A percentile compares a stretch with the other conserved stretches of the same genome.
These are phyloP conservation scores for Monosporascus sp. DNA, from an alignment of 2,329 filamentous ascomycete genomes.

Conservation along the genomic window DNA sequence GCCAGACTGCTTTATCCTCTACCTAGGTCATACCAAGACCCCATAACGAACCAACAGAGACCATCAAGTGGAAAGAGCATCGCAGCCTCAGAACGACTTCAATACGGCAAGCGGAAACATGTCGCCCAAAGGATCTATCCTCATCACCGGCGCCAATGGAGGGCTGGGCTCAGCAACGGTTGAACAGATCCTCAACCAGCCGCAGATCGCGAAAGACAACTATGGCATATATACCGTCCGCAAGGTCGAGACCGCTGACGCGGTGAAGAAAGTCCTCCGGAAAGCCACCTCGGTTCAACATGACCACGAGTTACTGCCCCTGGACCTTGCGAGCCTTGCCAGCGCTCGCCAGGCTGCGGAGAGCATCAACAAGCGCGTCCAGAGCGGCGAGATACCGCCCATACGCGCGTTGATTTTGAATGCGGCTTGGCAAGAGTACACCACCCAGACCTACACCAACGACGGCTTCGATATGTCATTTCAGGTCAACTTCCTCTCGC, in stretches of 20 bases:
- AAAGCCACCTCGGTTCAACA: slow-evolving; percentile 16
- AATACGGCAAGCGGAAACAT: slow-evolving; percentile 3
- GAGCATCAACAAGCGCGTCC: slow-evolving; percentile 13
- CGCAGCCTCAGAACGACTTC: too few species aligned
- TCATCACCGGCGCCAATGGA: slow-evolving; percentile 36
- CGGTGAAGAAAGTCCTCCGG: slow-evolving; percentile 21
- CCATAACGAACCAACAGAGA: not conserved
- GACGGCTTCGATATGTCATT: slow-evolving; percentile 31
- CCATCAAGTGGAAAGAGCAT: not conserved
- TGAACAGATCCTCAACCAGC: slow-evolving; percentile 20
- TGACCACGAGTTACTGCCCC: slow-evolving; percentile 25
- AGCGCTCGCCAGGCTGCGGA: slow-evolving; percentile 12
- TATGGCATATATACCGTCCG: slow-evolving; percentile 33
- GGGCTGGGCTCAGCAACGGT: slow-evolving; percentile 33
- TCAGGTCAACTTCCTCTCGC: slow-evolving; percentile 26
- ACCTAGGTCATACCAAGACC: too few species aligned
- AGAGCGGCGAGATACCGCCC: slow-evolving; percentile 19
- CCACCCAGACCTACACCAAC: slow-evolving; percentile 21
- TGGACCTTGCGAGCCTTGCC: slow-evolving; percentile 17
- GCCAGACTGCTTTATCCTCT: too few species aligned
- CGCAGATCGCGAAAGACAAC: slow-evolving; percentile 27
- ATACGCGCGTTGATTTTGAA: slow-evolving; percentile 22
- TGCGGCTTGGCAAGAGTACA: slow-evolving; percentile 19
- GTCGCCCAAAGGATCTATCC: slow-evolving; percentile 23
- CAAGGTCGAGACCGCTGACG: slow-evolving; percentile 24